Evolutionary conservation across 2,329 filamentous ascomycete species (phyloP), one percentile per base, ranked within the genome.

Genomic region (Cladosporium sp.): DNA sequence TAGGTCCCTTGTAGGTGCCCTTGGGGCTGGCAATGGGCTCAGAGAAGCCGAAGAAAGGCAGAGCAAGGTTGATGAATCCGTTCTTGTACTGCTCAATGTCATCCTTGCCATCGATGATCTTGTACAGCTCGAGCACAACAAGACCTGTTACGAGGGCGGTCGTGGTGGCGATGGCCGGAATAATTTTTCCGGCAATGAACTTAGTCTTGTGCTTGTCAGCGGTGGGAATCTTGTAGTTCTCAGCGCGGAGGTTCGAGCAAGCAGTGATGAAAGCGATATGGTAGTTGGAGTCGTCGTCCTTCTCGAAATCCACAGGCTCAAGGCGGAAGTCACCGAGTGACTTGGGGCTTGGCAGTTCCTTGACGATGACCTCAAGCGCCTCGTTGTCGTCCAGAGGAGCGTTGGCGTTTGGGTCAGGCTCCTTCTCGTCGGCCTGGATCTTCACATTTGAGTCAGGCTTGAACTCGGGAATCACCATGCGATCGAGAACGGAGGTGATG

Each of bases 61-160:
- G 83, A 1, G 95, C 95, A 71, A 99, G 82, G 81, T 99, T 99
- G 81, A 98, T 86, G 80, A 99, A 99, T 18, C 95, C 95, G 77
- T 99, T 99, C 87, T 98, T 98, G 88, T 96, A 99, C 80, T 98
- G 92, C 81, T 98, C 95, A 70, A 97, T 90, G 73, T 98, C 92
- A n/a, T 86, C 87, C 85, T 99, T 97, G 76, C 93, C 94, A 75
- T 98, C 95, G 55, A 99, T 85, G 69, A 99, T 87, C 87, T 99
- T 99, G 89, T 92, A 97, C 58, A 98, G 82, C 82, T 99, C 95
- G 55, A 99, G 83, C 18, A 96, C 86, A 63, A 99, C 93, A 55
- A 99, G 85, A 66, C 95, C 95, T 2, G 95, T 99, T 14, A 98
- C 94, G 66, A 99, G 84, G 3, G 95, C 94, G 2, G 95, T 99